Evolutionary conservation across 31 red algal genomes (phyloP).

Genomic region (Odonthalia washingtoniensis): DNA sequence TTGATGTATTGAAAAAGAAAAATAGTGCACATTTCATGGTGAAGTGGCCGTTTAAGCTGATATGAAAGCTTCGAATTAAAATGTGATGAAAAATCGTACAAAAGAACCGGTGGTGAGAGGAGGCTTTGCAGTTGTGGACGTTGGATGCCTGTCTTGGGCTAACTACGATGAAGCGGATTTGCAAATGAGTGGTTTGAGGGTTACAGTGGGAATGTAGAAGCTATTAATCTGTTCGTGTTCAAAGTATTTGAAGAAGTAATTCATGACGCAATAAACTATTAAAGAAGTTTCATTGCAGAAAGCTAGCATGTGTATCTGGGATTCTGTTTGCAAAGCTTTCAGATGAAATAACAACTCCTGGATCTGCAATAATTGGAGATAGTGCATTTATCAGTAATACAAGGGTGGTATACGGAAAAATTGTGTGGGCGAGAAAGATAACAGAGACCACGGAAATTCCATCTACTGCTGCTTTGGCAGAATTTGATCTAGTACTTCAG

Average conservation of each 20-base stretch:
- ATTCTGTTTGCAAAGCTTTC: conserved; percentile 7
- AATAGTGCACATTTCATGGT: background rate
- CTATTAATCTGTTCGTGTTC: conserved; percentile 10
- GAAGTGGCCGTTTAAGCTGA: background rate
- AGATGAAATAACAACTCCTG: conserved; percentile 19
- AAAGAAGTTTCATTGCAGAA: background rate
- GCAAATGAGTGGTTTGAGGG: conserved; percentile 40
- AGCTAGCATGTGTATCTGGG: background rate
- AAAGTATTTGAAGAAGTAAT: conserved; percentile 1
- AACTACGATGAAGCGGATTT: conserved; percentile 26
- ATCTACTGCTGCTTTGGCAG: background rate
- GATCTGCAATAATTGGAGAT: conserved; percentile 44
- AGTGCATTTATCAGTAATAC: conserved; percentile 28
- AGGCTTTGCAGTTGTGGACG: conserved; percentile 16
- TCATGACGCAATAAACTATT: conserved; percentile 21
- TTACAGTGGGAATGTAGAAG: conserved; percentile 15
- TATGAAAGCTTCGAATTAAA: background rate
- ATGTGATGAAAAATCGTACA: background rate
- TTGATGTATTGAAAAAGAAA: background rate
- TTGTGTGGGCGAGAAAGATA: conserved; percentile 12
- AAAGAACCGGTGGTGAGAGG: background rate
- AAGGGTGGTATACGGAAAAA: conserved; percentile 7
- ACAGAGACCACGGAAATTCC: conserved; percentile 20
- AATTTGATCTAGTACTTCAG: background rate
- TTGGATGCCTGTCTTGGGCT: background rate